Evolutionary conservation across 2,329 filamentous ascomycete species (phyloP), one percentile per base, ranked within the genome.

Genomic region (Cercospora berteroae): DNA sequence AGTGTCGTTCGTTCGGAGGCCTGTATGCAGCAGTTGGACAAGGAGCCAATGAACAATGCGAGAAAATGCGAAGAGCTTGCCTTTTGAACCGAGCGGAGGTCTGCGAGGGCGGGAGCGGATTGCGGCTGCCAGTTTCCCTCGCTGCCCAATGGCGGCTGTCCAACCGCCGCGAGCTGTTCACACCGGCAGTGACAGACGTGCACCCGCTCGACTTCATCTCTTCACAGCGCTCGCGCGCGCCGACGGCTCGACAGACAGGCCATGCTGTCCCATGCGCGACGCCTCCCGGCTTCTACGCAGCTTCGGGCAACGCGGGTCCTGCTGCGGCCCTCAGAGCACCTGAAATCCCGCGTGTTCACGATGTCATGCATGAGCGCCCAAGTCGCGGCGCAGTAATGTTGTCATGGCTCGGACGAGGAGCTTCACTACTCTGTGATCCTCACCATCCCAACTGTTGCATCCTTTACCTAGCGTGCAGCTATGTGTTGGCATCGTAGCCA

Each of bases 311-410:
- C 25, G 18, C 44, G 60, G 36, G 36, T 39, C 36, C 36, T 39
- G 36, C 36, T 39, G 36, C 36, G 36, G 36, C 2, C 1, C 1
- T 39, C 36, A 3, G 13, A 39, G 36, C 36, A 39, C 13, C 36
- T 39, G 36, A n/a, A 16, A 64, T 67, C 61, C 65, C 65, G 65
- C 65, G 64, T 58, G 36, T 57, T 62, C 63, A 18, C 65, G 25
- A 67, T 59, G 62, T 65, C 60, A 68, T 68, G 66, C 66, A 68
- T 65, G 63, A 23, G 25, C 31, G 66, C 66, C 66, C 62, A 60
- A 67, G 44, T 29, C 20, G 36, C 58, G 50, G 33, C 61, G 48
- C 44, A 33, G 20, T 13, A 25, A 63, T 63, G 50, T 57, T 57
- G 61, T 63, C 61, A 63, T 63, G 48, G 44, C 36, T 42, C 23